phyloP scores from a whole-genome alignment of 2,329 filamentous ascomycete species.

The Aspergillus phoenicis region DNA sequence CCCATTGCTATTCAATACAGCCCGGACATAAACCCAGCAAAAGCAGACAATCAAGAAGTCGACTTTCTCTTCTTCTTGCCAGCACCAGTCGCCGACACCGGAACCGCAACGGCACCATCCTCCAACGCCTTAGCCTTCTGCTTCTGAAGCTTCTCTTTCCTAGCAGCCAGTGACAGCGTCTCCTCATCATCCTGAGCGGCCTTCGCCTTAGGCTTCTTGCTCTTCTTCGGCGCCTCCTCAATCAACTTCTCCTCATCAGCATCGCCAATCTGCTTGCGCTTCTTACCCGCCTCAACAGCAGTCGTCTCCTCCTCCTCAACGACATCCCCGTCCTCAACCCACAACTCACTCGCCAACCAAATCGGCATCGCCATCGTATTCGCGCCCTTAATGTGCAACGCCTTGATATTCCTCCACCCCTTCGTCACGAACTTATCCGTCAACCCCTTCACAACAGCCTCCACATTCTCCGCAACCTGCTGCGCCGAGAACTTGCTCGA shows the following conservation, averaged over 20 bases:
- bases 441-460: constrained; percentile 68
- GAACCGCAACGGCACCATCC: constrained; percentile 41
- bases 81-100: constrained; percentile 17
- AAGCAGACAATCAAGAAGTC: constrained; percentile 34
- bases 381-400: constrained; percentile 86
- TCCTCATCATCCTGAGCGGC: constrained; percentile 43
- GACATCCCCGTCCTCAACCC: constrained; percentile 76
- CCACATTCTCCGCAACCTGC: constrained; percentile 78
- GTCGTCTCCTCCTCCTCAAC: constrained; percentile 52
- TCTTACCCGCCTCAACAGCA: constrained; percentile 57
- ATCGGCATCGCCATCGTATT: constrained; percentile 88
- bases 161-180: constrained; percentile 34
- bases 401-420: constrained; percentile 83
- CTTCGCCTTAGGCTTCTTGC: constrained; percentile 44
- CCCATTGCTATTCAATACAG: constrained; percentile 27
- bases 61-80: constrained; percentile 46
- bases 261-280: constrained; percentile 45
- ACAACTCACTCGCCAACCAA: constrained; percentile 90
- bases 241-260: constrained; percentile 36
- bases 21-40: constrained; percentile 25
- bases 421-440: constrained; percentile 80
- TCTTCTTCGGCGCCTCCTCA: constrained; percentile 40
- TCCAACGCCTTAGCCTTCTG: constrained; percentile 52
- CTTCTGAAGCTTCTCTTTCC: constrained; percentile 53
- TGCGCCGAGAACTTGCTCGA: constrained; percentile 72